phyloP scores from a whole-genome alignment of 345 rosid genomes.

The Orychophragmus violaceus region DNA sequence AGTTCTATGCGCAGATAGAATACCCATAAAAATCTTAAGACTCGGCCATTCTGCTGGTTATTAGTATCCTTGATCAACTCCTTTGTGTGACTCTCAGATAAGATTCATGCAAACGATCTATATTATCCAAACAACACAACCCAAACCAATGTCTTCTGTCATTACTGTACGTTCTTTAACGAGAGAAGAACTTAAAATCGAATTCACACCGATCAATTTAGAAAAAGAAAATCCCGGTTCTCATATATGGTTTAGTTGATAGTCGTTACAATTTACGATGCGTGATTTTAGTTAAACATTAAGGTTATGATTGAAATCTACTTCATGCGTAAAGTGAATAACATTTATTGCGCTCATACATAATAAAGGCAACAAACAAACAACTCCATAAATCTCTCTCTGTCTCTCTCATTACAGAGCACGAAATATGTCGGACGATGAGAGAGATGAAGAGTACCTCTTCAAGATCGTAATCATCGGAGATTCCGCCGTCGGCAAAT shows the following conservation, averaged over 20 bases:
- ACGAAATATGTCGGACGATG: slow-evolving; percentile 49
- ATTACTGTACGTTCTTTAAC: too few species aligned
- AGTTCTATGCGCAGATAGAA: neutral
- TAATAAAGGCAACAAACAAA: neutral
- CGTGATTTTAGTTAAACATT: neutral
- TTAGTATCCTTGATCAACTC: neutral
- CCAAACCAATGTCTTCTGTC: too few species aligned
- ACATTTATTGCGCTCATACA: neutral
- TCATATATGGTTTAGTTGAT: neutral
- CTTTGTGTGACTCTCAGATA: neutral
- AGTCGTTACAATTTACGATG: neutral
- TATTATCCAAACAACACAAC: neutral
- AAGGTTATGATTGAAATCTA: too few species aligned
- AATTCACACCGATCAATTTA: too few species aligned
- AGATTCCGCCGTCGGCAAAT: slow-evolving; percentile 90
- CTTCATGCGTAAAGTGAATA: neutral
- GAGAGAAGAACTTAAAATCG: too few species aligned
- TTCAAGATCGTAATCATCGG: slow-evolving; percentile 85
- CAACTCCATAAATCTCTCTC: neutral
- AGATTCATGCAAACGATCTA: neutral
- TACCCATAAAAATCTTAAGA: neutral
- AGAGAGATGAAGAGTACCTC: slow-evolving; percentile 67
- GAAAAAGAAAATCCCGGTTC: too few species aligned
- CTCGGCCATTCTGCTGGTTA: neutral
- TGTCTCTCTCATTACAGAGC: neutral